These are phyloP conservation scores for Amyloporia xantha DNA, from an alignment of 768 basidiomycete genomes.

Conservation along the genomic window DNA sequence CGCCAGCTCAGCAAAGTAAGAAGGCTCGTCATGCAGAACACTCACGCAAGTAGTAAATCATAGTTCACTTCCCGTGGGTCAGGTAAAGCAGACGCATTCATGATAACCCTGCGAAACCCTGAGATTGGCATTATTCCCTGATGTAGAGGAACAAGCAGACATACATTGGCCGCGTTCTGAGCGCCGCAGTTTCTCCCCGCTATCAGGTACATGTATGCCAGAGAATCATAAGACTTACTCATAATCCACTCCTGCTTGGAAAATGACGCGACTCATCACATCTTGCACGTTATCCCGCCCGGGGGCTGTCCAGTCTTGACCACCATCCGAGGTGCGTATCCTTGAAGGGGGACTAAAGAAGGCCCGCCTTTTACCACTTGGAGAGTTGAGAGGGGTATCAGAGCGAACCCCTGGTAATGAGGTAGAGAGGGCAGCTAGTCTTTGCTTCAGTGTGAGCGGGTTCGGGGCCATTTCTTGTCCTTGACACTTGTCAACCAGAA, in stretches of 20 bases:
- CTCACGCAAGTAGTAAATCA: slow-evolving; percentile 69
- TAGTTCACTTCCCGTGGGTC: slow-evolving; percentile 74
- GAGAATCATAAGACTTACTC: slow-evolving; percentile 48
- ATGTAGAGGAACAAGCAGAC: slow-evolving; percentile 22
- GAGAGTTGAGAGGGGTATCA: slow-evolving; percentile 23
- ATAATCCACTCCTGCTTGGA: slow-evolving; percentile 85
- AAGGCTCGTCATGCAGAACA: slow-evolving; percentile 15
- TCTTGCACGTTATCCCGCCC: slow-evolving; percentile 48
- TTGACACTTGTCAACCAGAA: too few species aligned
- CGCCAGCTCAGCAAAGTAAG: slow-evolving; percentile 11
- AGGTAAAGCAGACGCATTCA: slow-evolving; percentile 78
- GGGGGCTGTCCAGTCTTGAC: slow-evolving; percentile 14
- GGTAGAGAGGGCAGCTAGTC: slow-evolving; percentile 55
- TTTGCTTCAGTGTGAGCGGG: slow-evolving; percentile 51
- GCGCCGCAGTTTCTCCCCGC: too few species aligned
- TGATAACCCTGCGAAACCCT: slow-evolving; percentile 55
- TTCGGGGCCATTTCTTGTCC: slow-evolving; percentile 17
- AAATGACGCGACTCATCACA: slow-evolving; percentile 67
- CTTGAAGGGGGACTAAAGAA: slow-evolving; percentile 49
- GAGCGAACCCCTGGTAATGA: slow-evolving; percentile 26
- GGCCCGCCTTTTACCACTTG: slow-evolving; percentile 23
- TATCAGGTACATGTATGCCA: too few species aligned
- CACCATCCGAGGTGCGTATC: slow-evolving; percentile 30
- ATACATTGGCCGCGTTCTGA: slow-evolving; percentile 82
- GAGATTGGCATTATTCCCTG: not conserved